Evolutionary conservation across 306 rosid genomes (phyloP).

Genomic region (Cicer bijugum): DNA sequence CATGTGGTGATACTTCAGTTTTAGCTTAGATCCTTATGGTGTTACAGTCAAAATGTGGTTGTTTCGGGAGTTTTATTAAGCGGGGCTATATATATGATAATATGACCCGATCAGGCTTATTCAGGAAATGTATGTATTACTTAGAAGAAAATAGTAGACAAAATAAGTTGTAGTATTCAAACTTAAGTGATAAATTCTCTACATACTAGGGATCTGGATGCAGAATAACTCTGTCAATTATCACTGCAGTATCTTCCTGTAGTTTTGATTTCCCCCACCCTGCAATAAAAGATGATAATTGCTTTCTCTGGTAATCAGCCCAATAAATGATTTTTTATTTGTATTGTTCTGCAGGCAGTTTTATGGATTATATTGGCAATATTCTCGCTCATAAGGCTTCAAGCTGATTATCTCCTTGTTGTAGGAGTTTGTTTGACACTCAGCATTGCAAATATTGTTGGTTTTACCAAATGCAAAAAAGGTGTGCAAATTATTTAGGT

Average conservation of each 20-base stretch:
- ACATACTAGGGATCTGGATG: conserved; percentile 6
- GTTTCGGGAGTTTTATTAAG: background rate
- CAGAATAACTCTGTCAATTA: background rate
- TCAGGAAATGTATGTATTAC: conserved; percentile 26
- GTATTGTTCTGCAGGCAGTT: conserved; percentile 62
- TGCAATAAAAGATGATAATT: background rate
- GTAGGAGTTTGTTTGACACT: conserved; percentile 95
- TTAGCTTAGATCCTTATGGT: background rate
- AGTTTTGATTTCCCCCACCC: background rate
- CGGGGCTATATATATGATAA: background rate
- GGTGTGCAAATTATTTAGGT: conserved; percentile 52
- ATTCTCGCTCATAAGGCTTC: conserved; percentile 93
- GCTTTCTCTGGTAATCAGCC: conserved; percentile 2
- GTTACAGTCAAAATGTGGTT: conserved; percentile 9
- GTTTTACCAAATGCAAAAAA: conserved; percentile 96
- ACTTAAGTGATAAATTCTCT: background rate
- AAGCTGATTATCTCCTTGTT: conserved; percentile 97
- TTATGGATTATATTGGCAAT: conserved; percentile 81
- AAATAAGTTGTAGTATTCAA: background rate
- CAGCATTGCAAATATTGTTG: conserved; percentile 90
- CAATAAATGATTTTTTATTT: conserved; percentile 23
- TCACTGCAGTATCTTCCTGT: background rate
- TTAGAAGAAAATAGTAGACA: conserved; percentile 4
- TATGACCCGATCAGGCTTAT: conserved; percentile 6
- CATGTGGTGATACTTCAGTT: conserved; percentile 8